Conservation (phyloP, 805 yeast genomes). For the Saccharomycopsis amapae region DNA sequence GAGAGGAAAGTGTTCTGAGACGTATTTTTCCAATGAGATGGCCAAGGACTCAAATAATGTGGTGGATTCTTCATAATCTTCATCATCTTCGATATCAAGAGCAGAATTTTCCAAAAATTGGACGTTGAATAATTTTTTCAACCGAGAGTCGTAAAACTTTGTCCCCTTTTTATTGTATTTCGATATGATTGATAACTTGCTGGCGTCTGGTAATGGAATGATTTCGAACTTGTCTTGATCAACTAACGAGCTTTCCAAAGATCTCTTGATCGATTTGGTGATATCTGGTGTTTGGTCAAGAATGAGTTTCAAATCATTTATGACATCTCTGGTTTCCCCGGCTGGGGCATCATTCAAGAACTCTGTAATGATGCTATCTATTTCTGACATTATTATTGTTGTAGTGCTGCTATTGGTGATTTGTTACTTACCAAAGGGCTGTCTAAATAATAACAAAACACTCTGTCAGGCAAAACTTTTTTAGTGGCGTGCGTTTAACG, state of each 20-base stretch:
- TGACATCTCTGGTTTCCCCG: constrained; percentile 30
- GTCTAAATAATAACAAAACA: no score
- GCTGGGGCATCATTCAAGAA: constrained; percentile 25
- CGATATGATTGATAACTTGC: constrained; percentile 37
- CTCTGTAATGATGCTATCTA: constrained; percentile 16
- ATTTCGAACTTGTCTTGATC: constrained; percentile 31
- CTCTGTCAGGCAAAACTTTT: no score
- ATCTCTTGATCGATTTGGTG: constrained; percentile 24
- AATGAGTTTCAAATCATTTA: constrained; percentile 37
- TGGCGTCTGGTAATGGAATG: constrained; percentile 23
- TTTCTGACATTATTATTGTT: constrained; percentile 12
- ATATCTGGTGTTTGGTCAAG: constrained; percentile 29
- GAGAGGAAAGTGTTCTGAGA: constrained; percentile 55
- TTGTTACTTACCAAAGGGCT: no score
- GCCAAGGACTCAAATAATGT: constrained; percentile 25
- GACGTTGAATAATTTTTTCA: constrained; percentile 46
- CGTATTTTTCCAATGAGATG: constrained; percentile 40
- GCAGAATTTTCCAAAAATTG: constrained; percentile 43
- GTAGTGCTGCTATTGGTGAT: no score
- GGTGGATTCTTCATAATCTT: constrained; percentile 21
- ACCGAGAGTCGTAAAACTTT: constrained; percentile 47
- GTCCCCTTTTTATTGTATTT: constrained; percentile 42
- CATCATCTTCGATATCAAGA: constrained; percentile 42
- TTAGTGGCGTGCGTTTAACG: no score
- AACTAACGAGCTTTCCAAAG: constrained; percentile 2